phyloP scores from a whole-genome alignment of 768 basidiomycete genomes.

The Coprinopsis strossmayeri region DNA sequence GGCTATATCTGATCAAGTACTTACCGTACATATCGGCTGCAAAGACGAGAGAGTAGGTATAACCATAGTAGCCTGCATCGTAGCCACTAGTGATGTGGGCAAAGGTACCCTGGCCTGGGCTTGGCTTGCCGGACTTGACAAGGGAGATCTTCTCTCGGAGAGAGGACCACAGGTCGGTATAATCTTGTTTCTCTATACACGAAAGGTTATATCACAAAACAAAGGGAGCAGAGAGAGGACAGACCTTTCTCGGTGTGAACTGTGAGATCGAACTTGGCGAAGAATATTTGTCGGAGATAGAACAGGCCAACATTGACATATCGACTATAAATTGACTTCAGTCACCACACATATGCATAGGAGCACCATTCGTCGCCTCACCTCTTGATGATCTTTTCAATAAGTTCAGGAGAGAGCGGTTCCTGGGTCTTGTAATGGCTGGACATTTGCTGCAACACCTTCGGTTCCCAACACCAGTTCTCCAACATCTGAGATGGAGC shows the following conservation, averaged over 20 bases:
- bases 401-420: slow-evolving; percentile 63
- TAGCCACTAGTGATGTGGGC: slow-evolving; percentile 76
- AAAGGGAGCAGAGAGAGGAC: slow-evolving; percentile 4
- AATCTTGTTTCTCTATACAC: slow-evolving; percentile 50
- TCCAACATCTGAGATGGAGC: slow-evolving; percentile 92
- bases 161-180: slow-evolving; percentile 74
- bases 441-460: slow-evolving; percentile 71
- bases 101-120: slow-evolving; percentile 70
- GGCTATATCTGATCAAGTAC: background rate
- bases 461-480: slow-evolving; percentile 89
- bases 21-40: slow-evolving; percentile 53
- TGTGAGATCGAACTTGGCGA: slow-evolving; percentile 72
- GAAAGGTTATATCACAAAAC: background rate
- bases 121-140: slow-evolving; percentile 51
- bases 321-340: slow-evolving; percentile 31
- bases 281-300: slow-evolving; percentile 81
- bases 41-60: slow-evolving; percentile 67
- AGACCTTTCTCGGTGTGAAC: slow-evolving; percentile 66
- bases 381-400: slow-evolving; percentile 78
- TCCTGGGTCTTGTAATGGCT: slow-evolving; percentile 74
- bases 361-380: slow-evolving; percentile 17
- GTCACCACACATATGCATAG: background rate
- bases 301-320: slow-evolving; percentile 81
- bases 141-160: slow-evolving; percentile 65
- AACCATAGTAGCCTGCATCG: slow-evolving; percentile 65